phyloP scores from a whole-genome alignment of 345 rosid species.

The Hypericum perforatum region DNA sequence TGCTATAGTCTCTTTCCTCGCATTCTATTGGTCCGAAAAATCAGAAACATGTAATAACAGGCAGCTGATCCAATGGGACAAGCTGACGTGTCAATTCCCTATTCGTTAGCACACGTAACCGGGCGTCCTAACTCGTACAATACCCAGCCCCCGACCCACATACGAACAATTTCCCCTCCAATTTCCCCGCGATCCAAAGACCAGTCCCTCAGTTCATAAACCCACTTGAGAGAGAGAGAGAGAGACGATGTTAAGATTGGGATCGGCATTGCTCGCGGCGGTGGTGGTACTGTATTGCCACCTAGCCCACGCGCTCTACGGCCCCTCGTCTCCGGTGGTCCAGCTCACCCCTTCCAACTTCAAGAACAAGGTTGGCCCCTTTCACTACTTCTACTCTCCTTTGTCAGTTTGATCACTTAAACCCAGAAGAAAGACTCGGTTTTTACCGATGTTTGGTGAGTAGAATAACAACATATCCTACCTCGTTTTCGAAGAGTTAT shows the following conservation, averaged over 20 bases:
- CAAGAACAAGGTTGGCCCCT: conserved; percentile 71
- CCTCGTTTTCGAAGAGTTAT: no score
- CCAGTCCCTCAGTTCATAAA: conserved; percentile 8
- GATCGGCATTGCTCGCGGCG: conserved; percentile 17
- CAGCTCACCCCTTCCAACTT: conserved; percentile 96
- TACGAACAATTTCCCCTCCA: conserved; percentile 8
- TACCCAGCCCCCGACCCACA: neutral
- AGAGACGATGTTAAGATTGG: conserved; percentile 22
- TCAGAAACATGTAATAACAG: neutral
- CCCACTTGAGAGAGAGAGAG: conserved; percentile 20
- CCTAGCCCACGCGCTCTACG: conserved; percentile 50
- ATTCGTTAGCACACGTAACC: conserved; percentile 58
- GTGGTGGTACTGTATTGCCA: conserved; percentile 21
- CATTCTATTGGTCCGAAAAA: neutral
- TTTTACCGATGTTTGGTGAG: no score
- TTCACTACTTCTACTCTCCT: neutral
- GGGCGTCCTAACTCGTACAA: no score
- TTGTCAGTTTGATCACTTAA: neutral
- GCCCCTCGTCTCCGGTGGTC: conserved; percentile 91
- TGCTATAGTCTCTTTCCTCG: no score
- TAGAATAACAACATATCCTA: no score
- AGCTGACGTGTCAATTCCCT: conserved; percentile 34
- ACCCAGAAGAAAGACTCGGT: no score
- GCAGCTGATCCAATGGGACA: neutral
- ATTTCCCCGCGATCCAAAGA: neutral